phyloP scores from a whole-genome alignment of 1,284 basidiomycete genomes.

The Ustilago lituana region DNA sequence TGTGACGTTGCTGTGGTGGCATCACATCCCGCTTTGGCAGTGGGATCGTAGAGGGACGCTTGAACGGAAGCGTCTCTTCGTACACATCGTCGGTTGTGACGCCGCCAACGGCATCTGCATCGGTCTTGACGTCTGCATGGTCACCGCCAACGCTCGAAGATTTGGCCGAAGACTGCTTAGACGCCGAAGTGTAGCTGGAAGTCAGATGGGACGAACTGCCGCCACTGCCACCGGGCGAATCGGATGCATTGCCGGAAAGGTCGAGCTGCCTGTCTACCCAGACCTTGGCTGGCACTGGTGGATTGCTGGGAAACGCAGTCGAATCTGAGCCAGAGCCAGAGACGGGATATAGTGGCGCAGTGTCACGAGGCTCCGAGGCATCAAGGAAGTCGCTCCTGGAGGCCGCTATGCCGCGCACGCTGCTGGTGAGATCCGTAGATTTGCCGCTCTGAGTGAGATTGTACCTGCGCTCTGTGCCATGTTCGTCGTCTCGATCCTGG shows the following conservation, averaged over 20 bases:
- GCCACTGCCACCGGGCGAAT: slow-evolving; percentile 36
- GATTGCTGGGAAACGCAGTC: not conserved
- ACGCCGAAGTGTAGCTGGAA: slow-evolving; percentile 37
- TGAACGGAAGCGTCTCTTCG: slow-evolving; percentile 19
- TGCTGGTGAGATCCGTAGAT: not conserved
- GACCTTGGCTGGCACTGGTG: slow-evolving; percentile 18
- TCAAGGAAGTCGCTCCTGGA: slow-evolving; percentile 37
- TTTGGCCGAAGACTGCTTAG: slow-evolving; percentile 38
- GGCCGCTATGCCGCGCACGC: slow-evolving; percentile 20
- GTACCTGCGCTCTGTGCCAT: not conserved
- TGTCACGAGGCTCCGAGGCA: slow-evolving; percentile 37
- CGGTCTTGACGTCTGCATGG: slow-evolving; percentile 17
- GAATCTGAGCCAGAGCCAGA: slow-evolving; percentile 7
- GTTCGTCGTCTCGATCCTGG: not conserved
- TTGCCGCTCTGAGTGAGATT: not conserved
- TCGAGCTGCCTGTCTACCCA: slow-evolving; percentile 48
- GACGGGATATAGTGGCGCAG: slow-evolving; percentile 17
- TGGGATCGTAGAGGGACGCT: slow-evolving; percentile 16
- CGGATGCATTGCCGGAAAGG: slow-evolving; percentile 28
- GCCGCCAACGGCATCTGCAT: slow-evolving; percentile 14
- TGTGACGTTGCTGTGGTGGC: slow-evolving; percentile 2
- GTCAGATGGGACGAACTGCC: slow-evolving; percentile 33
- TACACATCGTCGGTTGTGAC: slow-evolving; percentile 25
- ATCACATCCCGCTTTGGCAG: slow-evolving; percentile 9
- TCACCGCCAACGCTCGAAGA: slow-evolving; percentile 28